These are phyloP conservation scores for Mycena sp. DNA, from an alignment of 1,284 basidiomycete species.

Conservation along the genomic window DNA sequence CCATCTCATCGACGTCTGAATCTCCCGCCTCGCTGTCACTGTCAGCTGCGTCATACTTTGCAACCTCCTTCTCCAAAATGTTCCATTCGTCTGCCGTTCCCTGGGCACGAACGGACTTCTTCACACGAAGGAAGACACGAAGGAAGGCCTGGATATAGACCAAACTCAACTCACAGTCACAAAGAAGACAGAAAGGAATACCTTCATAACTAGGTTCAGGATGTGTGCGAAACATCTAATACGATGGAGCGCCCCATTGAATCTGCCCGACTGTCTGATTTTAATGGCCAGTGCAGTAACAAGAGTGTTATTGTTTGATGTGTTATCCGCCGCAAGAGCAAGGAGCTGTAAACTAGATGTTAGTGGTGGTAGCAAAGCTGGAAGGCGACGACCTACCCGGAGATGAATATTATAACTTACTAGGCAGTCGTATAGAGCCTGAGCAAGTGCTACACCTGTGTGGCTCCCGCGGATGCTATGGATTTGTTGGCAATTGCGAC, in stretches of 20 bases:
- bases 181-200: too few species aligned
- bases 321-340: constrained; percentile 6
- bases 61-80: too few species aligned
- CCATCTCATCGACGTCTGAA: too few species aligned
- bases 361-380: constrained; percentile 4
- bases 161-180: too few species aligned
- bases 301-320: constrained; percentile 15
- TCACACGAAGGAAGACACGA: too few species aligned
- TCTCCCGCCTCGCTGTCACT: too few species aligned
- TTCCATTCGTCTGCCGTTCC: too few species aligned
- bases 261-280: constrained; percentile 5
- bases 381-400: not conserved
- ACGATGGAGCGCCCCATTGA: constrained; percentile 6
- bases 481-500: constrained; percentile 8
- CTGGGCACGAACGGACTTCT: too few species aligned
- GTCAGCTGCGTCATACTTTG: too few species aligned
- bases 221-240: too few species aligned
- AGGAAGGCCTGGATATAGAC: too few species aligned
- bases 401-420: constrained; percentile 12
- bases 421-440: constrained; percentile 11
- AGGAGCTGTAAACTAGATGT: constrained; percentile 14
- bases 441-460: constrained; percentile 12
- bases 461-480: constrained; percentile 6
- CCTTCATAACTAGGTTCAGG: too few species aligned
- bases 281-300: constrained; percentile 9